Evolutionary conservation across 768 basidiomycete genomes (phyloP).

Genomic region (Agaricus blazei): DNA sequence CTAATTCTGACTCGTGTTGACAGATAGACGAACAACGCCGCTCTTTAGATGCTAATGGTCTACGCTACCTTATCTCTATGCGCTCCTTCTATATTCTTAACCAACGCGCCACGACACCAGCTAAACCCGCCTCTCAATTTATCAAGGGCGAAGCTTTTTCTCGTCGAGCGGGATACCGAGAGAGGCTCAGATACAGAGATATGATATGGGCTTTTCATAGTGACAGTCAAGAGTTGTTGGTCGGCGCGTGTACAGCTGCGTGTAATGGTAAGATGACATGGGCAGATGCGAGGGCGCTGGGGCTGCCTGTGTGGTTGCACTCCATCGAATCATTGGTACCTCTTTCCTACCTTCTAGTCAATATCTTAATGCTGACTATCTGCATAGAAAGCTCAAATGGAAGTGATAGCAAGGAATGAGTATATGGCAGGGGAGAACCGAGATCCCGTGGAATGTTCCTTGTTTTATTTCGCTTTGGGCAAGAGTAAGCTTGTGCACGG

Average conservation of each 20-base stretch:
- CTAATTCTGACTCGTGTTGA: slow-evolving; percentile 1
- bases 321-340: slow-evolving; percentile 76
- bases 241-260: slow-evolving; percentile 62
- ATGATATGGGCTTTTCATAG: slow-evolving; percentile 98
- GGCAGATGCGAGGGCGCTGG: slow-evolving; percentile 82
- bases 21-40: slow-evolving; percentile 88
- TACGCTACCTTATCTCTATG: slow-evolving; percentile 91
- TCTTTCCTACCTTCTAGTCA: slow-evolving; percentile 7
- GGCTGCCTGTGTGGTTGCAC: slow-evolving; percentile 84
- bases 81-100: slow-evolving; percentile 87
- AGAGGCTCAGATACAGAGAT: slow-evolving; percentile 86
- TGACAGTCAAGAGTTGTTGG: slow-evolving; percentile 83
- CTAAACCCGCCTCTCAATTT: slow-evolving; percentile 36
- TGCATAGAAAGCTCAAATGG: slow-evolving; percentile 71
- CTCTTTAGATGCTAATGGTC: slow-evolving; percentile 87
- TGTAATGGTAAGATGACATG: slow-evolving; percentile 87
- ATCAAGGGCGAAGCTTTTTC: slow-evolving; percentile 38
- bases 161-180: slow-evolving; percentile 53
- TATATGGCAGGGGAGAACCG: slow-evolving; percentile 85
- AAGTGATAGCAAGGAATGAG: slow-evolving; percentile 86
- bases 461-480: slow-evolving; percentile 93
- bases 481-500: slow-evolving; percentile 91
- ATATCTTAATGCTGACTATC: slow-evolving; percentile 1
- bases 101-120: slow-evolving; percentile 37
- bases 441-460: slow-evolving; percentile 84